Percentiles rank a stretch among this genome's conserved stretches.
phyloP scores from a whole-genome alignment of 1,284 basidiomycete species.

The Hymenochaete sp. region DNA sequence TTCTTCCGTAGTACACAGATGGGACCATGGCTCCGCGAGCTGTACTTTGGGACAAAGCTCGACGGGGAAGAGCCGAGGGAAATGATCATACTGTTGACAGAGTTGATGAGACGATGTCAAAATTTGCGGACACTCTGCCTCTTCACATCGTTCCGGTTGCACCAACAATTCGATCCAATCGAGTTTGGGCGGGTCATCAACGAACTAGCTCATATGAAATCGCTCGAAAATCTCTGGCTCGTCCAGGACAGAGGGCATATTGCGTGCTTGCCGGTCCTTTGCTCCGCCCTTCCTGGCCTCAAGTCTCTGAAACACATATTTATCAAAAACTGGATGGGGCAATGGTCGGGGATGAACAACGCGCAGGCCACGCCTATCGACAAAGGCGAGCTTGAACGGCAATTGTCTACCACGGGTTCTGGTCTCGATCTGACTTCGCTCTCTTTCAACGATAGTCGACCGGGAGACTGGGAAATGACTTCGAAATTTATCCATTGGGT shows the following conservation, averaged over 20 bases:
- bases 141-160: too few species aligned
- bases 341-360: too few species aligned
- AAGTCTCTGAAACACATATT: neutral
- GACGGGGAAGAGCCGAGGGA: neutral
- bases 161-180: neutral
- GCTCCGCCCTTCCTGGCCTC: neutral
- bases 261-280: neutral
- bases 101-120: neutral
- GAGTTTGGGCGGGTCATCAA: neutral
- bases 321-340: conserved; percentile 1
- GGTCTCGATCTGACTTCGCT: too few species aligned
- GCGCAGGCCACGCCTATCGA: too few species aligned
- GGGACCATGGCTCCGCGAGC: conserved; percentile 5
- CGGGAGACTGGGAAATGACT: too few species aligned
- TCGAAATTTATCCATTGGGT: too few species aligned
- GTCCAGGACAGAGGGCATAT: conserved; percentile 2
- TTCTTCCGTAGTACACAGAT: conserved; percentile 1
- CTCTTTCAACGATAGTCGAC: too few species aligned
- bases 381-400: too few species aligned
- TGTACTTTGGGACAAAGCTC: conserved; percentile 1
- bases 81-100: conserved; percentile 1
- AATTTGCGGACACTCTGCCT: neutral
- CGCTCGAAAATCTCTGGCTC: neutral
- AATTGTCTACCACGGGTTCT: too few species aligned
- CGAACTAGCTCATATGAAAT: neutral